These are phyloP conservation scores for Suhomyces ambrosiae DNA, from an alignment of 1,139 yeast genomes.

Conservation along the genomic window DNA sequence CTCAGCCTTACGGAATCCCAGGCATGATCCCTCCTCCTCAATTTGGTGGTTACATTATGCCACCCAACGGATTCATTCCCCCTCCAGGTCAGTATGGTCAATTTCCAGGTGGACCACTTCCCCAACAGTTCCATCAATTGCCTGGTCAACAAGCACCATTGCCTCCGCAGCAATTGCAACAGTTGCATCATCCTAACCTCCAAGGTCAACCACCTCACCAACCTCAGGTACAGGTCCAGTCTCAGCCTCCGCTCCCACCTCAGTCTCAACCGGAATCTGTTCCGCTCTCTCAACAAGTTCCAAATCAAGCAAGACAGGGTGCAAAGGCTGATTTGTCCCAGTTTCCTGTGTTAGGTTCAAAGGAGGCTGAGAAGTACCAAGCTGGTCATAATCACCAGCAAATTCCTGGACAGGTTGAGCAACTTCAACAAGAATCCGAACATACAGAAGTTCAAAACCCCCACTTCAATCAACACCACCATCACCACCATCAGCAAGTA, in stretches of 20 bases:
- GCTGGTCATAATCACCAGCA: constrained; percentile 13
- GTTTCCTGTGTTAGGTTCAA: constrained; percentile 55
- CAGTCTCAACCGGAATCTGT: constrained; percentile 3
- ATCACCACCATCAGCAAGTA: constrained; percentile 16
- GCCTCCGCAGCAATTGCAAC: constrained; percentile 19
- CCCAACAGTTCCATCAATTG: constrained; percentile 29
- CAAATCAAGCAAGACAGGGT: constrained; percentile 11
- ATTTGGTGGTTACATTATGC: constrained; percentile 44
- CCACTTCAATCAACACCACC: constrained; percentile 13
- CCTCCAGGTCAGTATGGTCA: constrained; percentile 43
- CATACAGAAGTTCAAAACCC: constrained; percentile 9
- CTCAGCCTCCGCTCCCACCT: constrained; percentile 2
- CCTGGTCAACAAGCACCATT: constrained; percentile 22
- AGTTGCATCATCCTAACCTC: constrained; percentile 17
- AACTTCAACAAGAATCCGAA: constrained; percentile 5
- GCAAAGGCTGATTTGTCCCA: constrained; percentile 45
- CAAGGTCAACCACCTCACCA: constrained; percentile 16
- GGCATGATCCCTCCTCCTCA: constrained; percentile 43
- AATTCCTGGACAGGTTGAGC: constrained; percentile 17
- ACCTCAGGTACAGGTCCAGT: constrained; percentile 22
- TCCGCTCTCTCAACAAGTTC: constrained; percentile 13
- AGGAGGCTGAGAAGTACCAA: constrained; percentile 24
- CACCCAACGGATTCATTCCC: constrained; percentile 42
- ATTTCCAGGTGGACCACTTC: constrained; percentile 27
- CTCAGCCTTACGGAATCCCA: constrained; percentile 35